Evolutionary conservation across 2,329 filamentous ascomycete species (phyloP), one percentile per base, ranked within the genome.

Genomic region (Fusarium illudens): DNA sequence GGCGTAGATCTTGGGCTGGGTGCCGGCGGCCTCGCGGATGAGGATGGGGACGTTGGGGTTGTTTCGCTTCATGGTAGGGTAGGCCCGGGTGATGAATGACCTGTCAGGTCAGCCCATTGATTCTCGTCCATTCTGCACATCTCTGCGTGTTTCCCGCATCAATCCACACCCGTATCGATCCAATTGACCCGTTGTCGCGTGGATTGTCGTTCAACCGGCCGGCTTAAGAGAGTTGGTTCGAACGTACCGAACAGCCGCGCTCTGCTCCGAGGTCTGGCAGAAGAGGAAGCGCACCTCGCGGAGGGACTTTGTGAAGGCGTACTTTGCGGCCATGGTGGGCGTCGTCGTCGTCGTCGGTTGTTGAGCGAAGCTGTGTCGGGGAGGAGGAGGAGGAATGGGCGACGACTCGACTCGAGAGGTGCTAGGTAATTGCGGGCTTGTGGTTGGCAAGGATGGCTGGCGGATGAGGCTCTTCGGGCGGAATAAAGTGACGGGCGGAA

Each of bases 61-160:
- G 87, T 95, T 92, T 86, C 97, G 96, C 89, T 99, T 99, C 95
- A 99, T 98, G 64, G 92, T 96, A 48, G 96, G 96, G 82, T 99
- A 99, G 71, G 94, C 90, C 79, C 93, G 89, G 70, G 90, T 91
- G 71, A 99, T 86, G 83, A 99, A 99, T 29, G 92, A 90, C 80
- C 96, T 97, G 42, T 22, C 19, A 29, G 44, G 62, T 72, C 64
- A 71, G 71, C 56, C 19, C 48, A 55, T 30, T 53, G 37, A 42
- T 49, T 32, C 17, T 33, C 37, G 27, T 59, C 42, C 32, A 25
- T 29, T 20, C 2, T 12, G 15, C 25, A 8, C 25, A 7, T 7
- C n/a, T 6, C 25, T 27, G 19, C 19, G 7, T 53, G 4, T 27
- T 19, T 20, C n/a, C 15, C 9, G 4, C 29, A 25, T 13, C 12